Conservation (phyloP, 257 asterid genomes). For the Nicotiana noctiflora region DNA sequence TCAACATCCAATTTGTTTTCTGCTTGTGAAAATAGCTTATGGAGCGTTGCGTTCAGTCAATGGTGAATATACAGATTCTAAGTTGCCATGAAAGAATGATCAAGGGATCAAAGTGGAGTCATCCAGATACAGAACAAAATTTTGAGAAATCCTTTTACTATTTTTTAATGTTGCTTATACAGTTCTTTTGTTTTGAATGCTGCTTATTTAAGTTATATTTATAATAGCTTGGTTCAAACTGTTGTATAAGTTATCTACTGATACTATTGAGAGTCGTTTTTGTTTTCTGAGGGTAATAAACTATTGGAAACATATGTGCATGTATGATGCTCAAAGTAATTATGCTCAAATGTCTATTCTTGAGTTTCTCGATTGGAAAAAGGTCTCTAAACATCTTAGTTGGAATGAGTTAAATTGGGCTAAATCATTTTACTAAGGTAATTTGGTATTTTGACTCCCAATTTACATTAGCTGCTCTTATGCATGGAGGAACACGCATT, state of each 20-base stretch:
- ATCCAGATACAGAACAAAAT: not conserved
- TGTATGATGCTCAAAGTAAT: not conserved
- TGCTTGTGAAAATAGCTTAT: not conserved
- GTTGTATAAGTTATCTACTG: not conserved
- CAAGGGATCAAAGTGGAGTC: not conserved
- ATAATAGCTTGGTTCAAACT: not conserved
- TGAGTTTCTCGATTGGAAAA: not conserved
- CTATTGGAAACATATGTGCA: not conserved
- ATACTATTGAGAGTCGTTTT: not conserved
- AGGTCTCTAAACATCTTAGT: not conserved
- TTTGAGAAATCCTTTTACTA: not conserved
- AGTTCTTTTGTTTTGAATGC: not conserved
- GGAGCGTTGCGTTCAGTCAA: not conserved
- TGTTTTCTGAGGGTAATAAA: not conserved
- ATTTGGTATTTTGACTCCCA: not conserved
- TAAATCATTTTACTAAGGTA: not conserved
- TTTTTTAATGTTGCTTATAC: not conserved
- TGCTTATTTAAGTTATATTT: not conserved
- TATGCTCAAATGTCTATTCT: not conserved
- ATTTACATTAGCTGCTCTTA: no score
- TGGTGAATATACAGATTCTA: not conserved
- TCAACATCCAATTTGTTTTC: not conserved
- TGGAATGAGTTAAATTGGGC: no score
- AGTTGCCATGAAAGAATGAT: not conserved
- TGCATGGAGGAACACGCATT: no score